Evolutionary conservation across 192 early-diverging fungal genomes (phyloP).

Genomic region (Pecoramyces ruminantium): DNA sequence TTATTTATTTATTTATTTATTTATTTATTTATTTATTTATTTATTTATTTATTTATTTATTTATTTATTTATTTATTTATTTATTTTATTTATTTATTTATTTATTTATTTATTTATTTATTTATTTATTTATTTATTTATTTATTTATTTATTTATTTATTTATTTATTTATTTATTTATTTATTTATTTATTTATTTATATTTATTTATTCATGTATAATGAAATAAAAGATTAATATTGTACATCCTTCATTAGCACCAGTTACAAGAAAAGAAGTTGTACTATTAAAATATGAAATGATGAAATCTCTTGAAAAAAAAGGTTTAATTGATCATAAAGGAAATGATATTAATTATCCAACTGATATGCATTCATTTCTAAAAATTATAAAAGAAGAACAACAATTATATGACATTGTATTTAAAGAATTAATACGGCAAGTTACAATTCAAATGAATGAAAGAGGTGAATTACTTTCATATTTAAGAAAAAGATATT

Average conservation of each 20-base stretch:
- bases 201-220: no score
- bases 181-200: no score
- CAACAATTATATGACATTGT: constrained; percentile 43
- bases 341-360: constrained; percentile 15
- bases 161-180: no score
- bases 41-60: no score
- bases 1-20: no score
- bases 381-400: constrained; percentile 33
- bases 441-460: constrained; percentile 40
- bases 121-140: no score
- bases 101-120: no score
- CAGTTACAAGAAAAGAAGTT: constrained; percentile 33
- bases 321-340: constrained; percentile 20
- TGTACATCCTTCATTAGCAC: neutral
- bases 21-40: no score
- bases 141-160: no score
- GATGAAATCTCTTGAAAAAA: constrained; percentile 18
- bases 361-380: constrained; percentile 39
- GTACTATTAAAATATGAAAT: constrained; percentile 32
- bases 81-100: no score
- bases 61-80: no score
- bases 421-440: constrained; percentile 31
- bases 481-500: constrained; percentile 32
- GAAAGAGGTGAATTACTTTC: constrained; percentile 37
- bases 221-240: no score